Evolutionary conservation across 164 flowering plant genomes (phyloP), one percentile per base, ranked within the genome.

Genomic region (Malania oleifera): DNA sequence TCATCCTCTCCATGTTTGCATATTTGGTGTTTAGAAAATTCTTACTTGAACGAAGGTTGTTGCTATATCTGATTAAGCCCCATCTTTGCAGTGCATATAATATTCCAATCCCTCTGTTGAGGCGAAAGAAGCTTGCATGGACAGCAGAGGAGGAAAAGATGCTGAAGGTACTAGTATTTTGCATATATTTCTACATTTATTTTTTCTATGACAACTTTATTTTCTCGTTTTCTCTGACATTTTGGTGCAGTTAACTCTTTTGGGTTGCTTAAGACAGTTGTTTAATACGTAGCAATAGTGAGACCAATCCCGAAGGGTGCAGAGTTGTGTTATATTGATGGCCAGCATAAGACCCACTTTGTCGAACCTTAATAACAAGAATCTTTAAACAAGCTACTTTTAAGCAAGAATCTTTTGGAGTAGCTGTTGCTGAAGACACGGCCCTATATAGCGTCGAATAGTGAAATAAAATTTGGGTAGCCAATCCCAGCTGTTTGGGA

Each of bases 131-230:
- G 22, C 8, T 73, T 51, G 69, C 75, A 11, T 80, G 82, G 79
- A 76, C 85, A 46, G 44, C 59, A 23, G 61, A 47, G 25, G 82
- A 78, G 65, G 82, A 76, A 58, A 72, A 74, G 31, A 61, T 44
- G 39, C 66, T 81, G 25, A 71, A 62, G 85, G 85, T 81, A 58
- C 18, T 18, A 24, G 22, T 29, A 14, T 54, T 31, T 25, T 48
- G 20, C 44, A 14, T 57, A 13, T 18, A 26, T 53, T 43, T 4
- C 9, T 31, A 31, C 35, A 31, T 31, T 31, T 9, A 31, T 31
- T 31, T 31, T 31, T 31, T 31, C 9, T 31, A 9, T 31, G 35
- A 31, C 9, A 31, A 4, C 9, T 17, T 43, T 7, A 43, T 43
- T 1, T 43, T 43, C 17, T 7, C 3, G 43, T 7, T 39, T 39